Percentiles rank a stretch among this genome's conserved stretches.
phyloP scores from a whole-genome alignment of 1,284 basidiomycete genomes.

The Tilletia walkeri region DNA sequence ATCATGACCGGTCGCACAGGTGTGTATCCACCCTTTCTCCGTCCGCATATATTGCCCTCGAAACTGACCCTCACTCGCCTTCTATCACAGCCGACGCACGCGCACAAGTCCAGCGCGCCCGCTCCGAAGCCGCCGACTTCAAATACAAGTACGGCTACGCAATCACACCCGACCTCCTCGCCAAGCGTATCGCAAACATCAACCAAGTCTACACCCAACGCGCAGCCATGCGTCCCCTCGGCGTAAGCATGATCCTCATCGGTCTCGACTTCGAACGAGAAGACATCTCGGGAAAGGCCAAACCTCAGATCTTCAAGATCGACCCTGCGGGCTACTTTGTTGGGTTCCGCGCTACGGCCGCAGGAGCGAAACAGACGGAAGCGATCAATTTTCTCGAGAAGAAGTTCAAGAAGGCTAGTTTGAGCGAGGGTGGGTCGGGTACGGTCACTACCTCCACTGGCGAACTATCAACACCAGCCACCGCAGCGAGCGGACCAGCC shows the following conservation, averaged over 20 bases:
- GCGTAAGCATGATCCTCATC: conserved; percentile 95
- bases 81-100: conserved; percentile 77
- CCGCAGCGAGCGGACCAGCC: conserved; percentile 26
- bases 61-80: not conserved
- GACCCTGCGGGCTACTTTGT: conserved; percentile 99
- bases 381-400: conserved; percentile 96
- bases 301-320: conserved; percentile 91
- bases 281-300: conserved; percentile 57
- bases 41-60: not conserved
- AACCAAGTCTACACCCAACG: conserved; percentile 99
- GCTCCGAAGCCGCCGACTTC: conserved; percentile 88
- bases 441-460: not conserved
- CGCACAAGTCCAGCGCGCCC: conserved; percentile 83
- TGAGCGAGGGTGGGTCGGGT: conserved; percentile 15
- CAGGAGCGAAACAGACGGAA: conserved; percentile 97
- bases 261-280: conserved; percentile 80
- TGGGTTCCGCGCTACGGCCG: conserved; percentile 93
- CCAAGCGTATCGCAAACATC: conserved; percentile 92
- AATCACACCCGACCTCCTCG: conserved; percentile 91
- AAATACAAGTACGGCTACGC: conserved; percentile 94
- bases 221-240: conserved; percentile 93
- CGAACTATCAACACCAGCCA: conserved; percentile 4
- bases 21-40: conserved; percentile 56
- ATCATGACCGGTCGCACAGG: conserved; percentile 95
- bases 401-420: conserved; percentile 86